Evolutionary conservation across 2,329 filamentous ascomycete species (phyloP), one percentile per base, ranked within the genome.

Genomic region (Colletotrichum sp.): DNA sequence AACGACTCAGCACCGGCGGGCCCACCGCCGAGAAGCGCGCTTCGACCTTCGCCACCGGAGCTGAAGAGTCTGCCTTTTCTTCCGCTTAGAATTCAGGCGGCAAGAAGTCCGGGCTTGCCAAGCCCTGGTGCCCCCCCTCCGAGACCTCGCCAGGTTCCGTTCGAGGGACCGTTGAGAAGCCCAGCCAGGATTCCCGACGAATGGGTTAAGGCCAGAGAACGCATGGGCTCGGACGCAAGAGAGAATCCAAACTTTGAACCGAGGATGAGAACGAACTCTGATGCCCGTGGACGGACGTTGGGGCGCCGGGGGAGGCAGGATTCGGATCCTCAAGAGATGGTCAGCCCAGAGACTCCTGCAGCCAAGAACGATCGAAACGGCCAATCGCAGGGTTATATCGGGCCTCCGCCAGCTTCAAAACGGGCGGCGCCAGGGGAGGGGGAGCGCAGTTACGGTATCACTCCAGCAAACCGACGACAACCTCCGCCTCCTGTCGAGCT

Each of bases 21-120:
- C 18, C 77, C 77, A 7, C 77, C 77, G 3, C 77, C 75, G n/a
- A 75, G 75, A 30, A 78, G 72, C 59, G 57, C 69, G 18, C 63
- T 71, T n/a, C 65, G 77, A 36, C 77, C 77, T 21, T 68, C 64
- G 12, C 77, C 77, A 16, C 75, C 72, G 34, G 67, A 65, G n/a
- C 16, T 73, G 39, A 75, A 60, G 26, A 68, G 8, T 18, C 32
- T 73, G 34, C 55, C 70, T 48, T 28, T 48, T 14, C 68, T 34
- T 63, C 55, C 68, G 34, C 57, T 24, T 52, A 34, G n/a, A 18
- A 12, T 57, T 32, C 57, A 70, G 36, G 26, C 52, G 12, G 57
- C 48, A 28, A 55, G 28, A 32, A 64, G n/a, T 14, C 57, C 64
- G 4, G 73, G 39, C 1, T 21, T 59, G 26, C 43, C 73, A 5